Base-by-base conservation (phyloP, 2,329 filamentous ascomycete genomes). In the Pyrenophora teres region DNA sequence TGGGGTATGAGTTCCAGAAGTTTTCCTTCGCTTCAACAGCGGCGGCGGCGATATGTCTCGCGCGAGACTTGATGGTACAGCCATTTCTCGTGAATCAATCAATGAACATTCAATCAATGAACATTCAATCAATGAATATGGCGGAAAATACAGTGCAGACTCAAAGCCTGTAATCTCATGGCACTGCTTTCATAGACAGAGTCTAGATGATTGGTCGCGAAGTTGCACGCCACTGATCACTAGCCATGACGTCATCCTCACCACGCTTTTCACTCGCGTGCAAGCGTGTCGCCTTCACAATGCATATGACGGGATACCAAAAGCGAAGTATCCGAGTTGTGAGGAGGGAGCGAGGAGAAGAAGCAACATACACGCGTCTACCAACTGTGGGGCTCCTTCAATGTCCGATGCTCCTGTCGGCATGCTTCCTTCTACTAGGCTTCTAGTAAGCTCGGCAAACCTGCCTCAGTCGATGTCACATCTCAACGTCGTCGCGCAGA, bases 41-140 rank as follows among this genome's bases (percentile, higher is more conserved):
- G 41, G 60, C 23, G 64, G 65, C 9, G 65, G 65, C 25, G 63
- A 68, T 54, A 68, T 64, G 19, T 59, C 59, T 51, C 62, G 52
- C 7, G 47, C 36, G 16, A 68, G 59, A 46, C 62, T 63, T 6
- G 54, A 32, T 19, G 59, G 62, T 3, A 51, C 37, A 12, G 52
- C 52, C 57, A 66, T 65, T 25, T 25, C 8, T 25, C 7, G 4
- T 9, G 23, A 21, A 1, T 21, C 19, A 21, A 21, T 3, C 19
- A 23, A 15, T 15, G 15, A 15, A 15, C 15, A 21, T 21, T 21
- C 19, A 21, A 21, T 3, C 19, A 23, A 15, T 15, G 15, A 15
- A 15, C 15, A 21, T 21, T 21, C 19, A 21, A 21, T 3, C 19
- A 15, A 15, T 15, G 15, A 23, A 23, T 4, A 23, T 7, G 7